phyloP scores from a whole-genome alignment of 2,329 filamentous ascomycete species.

The Graphilbum ipis-grandicollis region DNA sequence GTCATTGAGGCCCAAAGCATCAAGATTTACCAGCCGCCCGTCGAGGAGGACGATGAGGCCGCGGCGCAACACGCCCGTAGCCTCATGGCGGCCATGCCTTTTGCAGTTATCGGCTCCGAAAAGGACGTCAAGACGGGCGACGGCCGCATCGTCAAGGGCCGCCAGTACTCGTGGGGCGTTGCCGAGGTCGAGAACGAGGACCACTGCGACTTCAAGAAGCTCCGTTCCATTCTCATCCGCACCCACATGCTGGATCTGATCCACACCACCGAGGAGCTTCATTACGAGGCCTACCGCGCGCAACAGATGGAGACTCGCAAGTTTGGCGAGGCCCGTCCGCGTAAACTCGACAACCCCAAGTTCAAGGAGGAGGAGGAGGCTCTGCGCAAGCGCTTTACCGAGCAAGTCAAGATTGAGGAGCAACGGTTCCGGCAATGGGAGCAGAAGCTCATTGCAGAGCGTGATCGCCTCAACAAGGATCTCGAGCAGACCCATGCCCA shows the following conservation, averaged over 20 bases:
- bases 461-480: conserved; percentile 98
- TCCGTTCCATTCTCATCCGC: conserved; percentile 94
- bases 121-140: conserved; percentile 97
- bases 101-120: conserved; percentile 96
- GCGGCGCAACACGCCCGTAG: conserved; percentile 88
- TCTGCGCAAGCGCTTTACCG: conserved; percentile 95
- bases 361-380: conserved; percentile 99
- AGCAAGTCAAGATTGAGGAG: conserved; percentile 99
- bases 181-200: conserved; percentile 99
- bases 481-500: conserved; percentile 91
- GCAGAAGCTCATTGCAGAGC: conserved; percentile 98
- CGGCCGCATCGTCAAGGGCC: conserved; percentile 93
- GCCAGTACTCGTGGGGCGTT: conserved; percentile 98
- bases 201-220: conserved; percentile 99
- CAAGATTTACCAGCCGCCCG: conserved; percentile 96
- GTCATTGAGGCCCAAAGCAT: conserved; percentile 98
- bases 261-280: conserved; percentile 96
- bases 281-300: conserved; percentile 98
- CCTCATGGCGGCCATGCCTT: conserved; percentile 93
- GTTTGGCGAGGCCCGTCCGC: conserved; percentile 90
- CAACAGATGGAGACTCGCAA: conserved; percentile 99
- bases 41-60: conserved; percentile 96
- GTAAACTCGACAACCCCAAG: conserved; percentile 99
- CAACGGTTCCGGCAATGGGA: conserved; percentile 99
- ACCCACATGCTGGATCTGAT: conserved; percentile 99